phyloP scores from a whole-genome alignment of 768 basidiomycete genomes.

The Boletellus sp. region DNA sequence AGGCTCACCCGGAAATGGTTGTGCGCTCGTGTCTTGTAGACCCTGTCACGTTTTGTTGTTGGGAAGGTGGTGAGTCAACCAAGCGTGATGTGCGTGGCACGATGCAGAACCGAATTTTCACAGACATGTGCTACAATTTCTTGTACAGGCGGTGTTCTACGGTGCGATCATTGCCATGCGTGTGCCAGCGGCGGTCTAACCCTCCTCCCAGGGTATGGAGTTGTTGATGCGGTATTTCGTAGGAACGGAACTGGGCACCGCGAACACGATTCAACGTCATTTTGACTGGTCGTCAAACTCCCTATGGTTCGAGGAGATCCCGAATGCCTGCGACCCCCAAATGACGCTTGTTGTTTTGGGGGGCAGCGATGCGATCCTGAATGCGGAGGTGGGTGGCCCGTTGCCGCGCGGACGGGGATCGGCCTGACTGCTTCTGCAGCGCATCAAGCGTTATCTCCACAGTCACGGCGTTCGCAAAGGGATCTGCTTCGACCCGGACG shows the following conservation, averaged over 20 bases:
- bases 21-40: conserved; percentile 85
- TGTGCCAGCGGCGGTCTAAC: conserved; percentile 2
- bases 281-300: conserved; percentile 88
- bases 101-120: background rate
- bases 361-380: conserved; percentile 77
- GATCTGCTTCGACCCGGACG: conserved; percentile 59
- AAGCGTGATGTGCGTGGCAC: background rate
- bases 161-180: conserved; percentile 34
- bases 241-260: conserved; percentile 81
- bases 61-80: conserved; percentile 77
- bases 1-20: conserved; percentile 65
- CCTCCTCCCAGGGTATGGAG: conserved; percentile 57
- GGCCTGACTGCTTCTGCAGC: conserved; percentile 35
- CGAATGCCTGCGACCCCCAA: conserved; percentile 63
- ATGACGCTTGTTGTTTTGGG: conserved; percentile 76
- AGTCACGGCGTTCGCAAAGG: conserved; percentile 72
- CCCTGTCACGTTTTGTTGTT: conserved; percentile 85
- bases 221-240: conserved; percentile 86
- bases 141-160: conserved; percentile 67
- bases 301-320: conserved; percentile 88
- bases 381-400: conserved; percentile 51
- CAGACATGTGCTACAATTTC: conserved; percentile 91
- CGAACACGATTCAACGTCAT: conserved; percentile 77
- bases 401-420: background rate
- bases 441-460: conserved; percentile 68